These are phyloP conservation scores for Botrytis galanthina DNA, from an alignment of 2,329 filamentous ascomycete genomes.

Conservation along the genomic window DNA sequence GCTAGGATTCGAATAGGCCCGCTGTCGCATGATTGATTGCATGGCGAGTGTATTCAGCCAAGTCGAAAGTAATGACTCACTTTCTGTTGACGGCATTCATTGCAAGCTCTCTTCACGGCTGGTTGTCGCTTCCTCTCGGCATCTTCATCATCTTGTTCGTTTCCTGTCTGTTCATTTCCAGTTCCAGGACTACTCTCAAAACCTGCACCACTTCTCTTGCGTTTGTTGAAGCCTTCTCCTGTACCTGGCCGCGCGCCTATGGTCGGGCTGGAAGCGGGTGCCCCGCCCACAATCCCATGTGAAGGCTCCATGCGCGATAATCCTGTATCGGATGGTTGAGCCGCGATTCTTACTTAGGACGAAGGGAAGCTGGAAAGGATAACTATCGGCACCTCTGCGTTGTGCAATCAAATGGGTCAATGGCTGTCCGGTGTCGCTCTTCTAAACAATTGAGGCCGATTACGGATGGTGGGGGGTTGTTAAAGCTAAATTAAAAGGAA, in stretches of 20 bases:
- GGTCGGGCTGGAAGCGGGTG: conserved; percentile 35
- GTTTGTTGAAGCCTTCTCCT: conserved; percentile 44
- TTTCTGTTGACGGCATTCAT: conserved; percentile 84
- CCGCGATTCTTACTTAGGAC: conserved; percentile 16
- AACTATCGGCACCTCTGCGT: conserved; percentile 24
- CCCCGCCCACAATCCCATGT: conserved; percentile 27
- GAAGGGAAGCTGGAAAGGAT: conserved; percentile 12
- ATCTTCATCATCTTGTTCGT: conserved; percentile 55
- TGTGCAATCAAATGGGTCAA: conserved; percentile 27
- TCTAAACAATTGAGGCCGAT: conserved; percentile 25
- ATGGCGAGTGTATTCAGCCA: conserved; percentile 11
- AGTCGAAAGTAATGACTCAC: conserved; percentile 48
- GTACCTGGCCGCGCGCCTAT: conserved; percentile 34
- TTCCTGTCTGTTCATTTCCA: conserved; percentile 50
- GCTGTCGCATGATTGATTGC: background rate
- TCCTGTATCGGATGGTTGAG: conserved; percentile 23
- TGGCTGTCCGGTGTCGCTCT: conserved; percentile 33
- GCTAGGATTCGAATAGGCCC: background rate
- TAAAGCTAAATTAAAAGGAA: conserved; percentile 4
- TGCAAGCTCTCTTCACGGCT: conserved; percentile 76
- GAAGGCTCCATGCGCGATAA: conserved; percentile 33
- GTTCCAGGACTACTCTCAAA: conserved; percentile 63
- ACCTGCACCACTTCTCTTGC: conserved; percentile 55
- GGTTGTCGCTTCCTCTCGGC: conserved; percentile 63
- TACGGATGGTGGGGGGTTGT: conserved; percentile 24